phyloP scores from a whole-genome alignment of 129 eudicot species.

The carrot (Daucus carota) region DNA sequence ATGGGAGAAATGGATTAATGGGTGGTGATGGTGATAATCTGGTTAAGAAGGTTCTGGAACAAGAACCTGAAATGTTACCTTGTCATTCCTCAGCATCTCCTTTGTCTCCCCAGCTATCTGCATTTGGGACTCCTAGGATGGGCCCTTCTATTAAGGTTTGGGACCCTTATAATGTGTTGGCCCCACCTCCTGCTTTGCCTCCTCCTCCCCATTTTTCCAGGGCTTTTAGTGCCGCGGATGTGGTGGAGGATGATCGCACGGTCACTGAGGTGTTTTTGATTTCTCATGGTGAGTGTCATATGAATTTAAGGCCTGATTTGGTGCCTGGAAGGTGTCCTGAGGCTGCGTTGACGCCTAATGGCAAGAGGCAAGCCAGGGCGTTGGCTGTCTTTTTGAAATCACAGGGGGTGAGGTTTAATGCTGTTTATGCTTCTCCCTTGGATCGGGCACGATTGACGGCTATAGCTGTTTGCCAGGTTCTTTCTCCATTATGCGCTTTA shows the following conservation, averaged over 20 bases:
- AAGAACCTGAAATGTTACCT: slow-evolving; percentile 91
- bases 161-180: slow-evolving; percentile 95
- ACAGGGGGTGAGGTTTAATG: slow-evolving; percentile 71
- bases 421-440: slow-evolving; percentile 82
- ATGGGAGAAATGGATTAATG: slow-evolving; percentile 14
- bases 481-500: background rate
- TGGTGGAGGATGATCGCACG: slow-evolving; percentile 41
- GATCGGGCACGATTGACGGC: slow-evolving; percentile 92
- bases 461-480: slow-evolving; percentile 74
- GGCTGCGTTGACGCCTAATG: slow-evolving; percentile 66
- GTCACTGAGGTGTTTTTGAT: slow-evolving; percentile 70
- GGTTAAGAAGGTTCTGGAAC: slow-evolving; percentile 65
- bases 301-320: slow-evolving; percentile 89
- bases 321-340: slow-evolving; percentile 73
- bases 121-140: slow-evolving; percentile 75
- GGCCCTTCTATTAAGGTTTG: slow-evolving; percentile 95
- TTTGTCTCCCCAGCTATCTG: slow-evolving; percentile 82
- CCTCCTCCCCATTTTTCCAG: slow-evolving; percentile 44
- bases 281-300: slow-evolving; percentile 79
- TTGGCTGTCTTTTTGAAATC: slow-evolving; percentile 88
- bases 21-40: slow-evolving; percentile 31
- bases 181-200: slow-evolving; percentile 80
- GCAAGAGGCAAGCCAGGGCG: slow-evolving; percentile 87
- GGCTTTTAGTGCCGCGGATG: slow-evolving; percentile 35
- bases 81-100: slow-evolving; percentile 98